phyloP scores from a whole-genome alignment of 2,329 filamentous ascomycete genomes.

The Pleoardoris graminearum region DNA sequence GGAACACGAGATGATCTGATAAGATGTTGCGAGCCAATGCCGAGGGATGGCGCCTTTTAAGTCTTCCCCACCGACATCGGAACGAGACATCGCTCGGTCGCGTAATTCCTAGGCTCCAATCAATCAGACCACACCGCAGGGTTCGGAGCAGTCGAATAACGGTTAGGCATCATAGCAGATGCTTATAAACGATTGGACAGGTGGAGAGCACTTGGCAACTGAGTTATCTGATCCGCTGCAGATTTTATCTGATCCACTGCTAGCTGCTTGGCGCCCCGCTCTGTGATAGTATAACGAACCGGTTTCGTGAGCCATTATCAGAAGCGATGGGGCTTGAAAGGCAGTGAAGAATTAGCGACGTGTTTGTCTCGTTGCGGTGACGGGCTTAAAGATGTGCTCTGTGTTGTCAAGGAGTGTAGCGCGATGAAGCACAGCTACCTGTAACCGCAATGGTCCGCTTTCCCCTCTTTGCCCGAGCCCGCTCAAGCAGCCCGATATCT shows the following conservation, averaged over 20 bases:
- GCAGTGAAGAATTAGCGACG: neutral
- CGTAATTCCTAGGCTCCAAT: neutral
- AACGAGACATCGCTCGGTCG: neutral
- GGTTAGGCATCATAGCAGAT: constrained; percentile 5
- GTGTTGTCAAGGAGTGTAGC: neutral
- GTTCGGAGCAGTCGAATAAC: constrained; percentile 7
- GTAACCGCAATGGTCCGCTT: neutral
- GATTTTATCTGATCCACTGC: constrained; percentile 26
- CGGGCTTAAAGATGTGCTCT: neutral
- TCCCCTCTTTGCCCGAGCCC: too few species aligned
- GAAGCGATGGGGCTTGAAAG: too few species aligned
- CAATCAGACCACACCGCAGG: constrained; percentile 12
- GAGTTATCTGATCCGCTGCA: constrained; percentile 23
- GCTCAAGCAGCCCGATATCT: too few species aligned
- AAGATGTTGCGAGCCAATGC: constrained; percentile 27
- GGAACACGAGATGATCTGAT: constrained; percentile 41
- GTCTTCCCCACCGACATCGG: constrained; percentile 22
- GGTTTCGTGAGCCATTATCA: neutral
- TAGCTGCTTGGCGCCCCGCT: constrained; percentile 17
- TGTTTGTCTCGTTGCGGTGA: neutral
- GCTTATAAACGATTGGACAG: constrained; percentile 13
- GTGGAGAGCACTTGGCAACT: neutral
- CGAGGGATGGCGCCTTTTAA: constrained; percentile 24
- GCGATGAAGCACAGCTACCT: neutral
- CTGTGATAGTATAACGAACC: neutral